Conservation (phyloP, 176 grass and related monocot species). For the Avena insularis region DNA sequence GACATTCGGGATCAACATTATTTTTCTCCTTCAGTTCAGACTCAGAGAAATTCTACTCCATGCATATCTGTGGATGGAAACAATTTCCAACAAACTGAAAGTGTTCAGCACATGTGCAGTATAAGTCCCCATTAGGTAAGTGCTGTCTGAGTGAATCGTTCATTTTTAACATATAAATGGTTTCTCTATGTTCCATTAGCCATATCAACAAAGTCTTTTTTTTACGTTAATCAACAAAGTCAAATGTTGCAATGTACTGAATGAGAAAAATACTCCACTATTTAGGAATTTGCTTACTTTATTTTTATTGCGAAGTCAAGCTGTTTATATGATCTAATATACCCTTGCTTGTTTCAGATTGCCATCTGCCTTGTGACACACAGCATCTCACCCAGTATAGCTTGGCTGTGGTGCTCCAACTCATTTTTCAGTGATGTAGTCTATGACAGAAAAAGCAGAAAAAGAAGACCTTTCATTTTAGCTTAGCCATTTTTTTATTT, state of each 20-base stretch:
- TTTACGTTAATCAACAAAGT: no score
- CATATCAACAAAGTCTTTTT: neutral
- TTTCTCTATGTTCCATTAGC: conserved; percentile 24
- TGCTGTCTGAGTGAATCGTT: neutral
- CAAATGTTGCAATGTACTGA: conserved; percentile 12
- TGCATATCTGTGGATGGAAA: conserved; percentile 49
- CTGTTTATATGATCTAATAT: conserved; percentile 42
- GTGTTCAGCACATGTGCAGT: conserved; percentile 51
- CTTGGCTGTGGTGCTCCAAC: conserved; percentile 58
- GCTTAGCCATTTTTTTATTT: conserved; percentile 45
- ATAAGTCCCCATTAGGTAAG: conserved; percentile 61
- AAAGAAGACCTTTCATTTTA: conserved; percentile 27
- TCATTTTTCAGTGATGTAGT: conserved; percentile 55
- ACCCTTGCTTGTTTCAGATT: conserved; percentile 52
- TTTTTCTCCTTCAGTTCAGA: conserved; percentile 49
- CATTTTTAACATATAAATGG: neutral
- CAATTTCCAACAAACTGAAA: conserved; percentile 56
- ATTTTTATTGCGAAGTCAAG: neutral
- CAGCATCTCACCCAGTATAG: conserved; percentile 45
- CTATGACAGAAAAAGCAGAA: conserved; percentile 38
- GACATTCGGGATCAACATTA: conserved; percentile 40
- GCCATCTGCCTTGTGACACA: conserved; percentile 29
- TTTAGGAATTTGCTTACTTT: conserved; percentile 19
- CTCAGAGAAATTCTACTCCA: conserved; percentile 52
- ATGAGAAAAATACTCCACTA: conserved; percentile 36